phyloP scores from a whole-genome alignment of 83 land plant species.

The Picea abies region DNA sequence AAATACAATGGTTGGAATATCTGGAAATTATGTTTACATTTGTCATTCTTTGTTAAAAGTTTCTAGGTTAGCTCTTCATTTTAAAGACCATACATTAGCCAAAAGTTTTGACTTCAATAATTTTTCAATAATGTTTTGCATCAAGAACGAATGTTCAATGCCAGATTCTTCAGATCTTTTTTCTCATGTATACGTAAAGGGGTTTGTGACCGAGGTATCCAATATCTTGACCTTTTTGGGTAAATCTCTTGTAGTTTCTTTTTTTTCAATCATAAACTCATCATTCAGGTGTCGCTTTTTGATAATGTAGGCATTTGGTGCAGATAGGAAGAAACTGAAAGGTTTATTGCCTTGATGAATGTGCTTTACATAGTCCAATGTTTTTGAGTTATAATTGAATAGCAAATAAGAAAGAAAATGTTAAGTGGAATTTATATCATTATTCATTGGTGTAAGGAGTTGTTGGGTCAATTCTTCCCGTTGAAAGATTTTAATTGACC shows the following conservation, averaged over 20 bases:
- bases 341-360: constrained; percentile 56
- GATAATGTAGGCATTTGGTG: constrained; percentile 56
- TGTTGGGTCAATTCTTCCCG: not conserved
- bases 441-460: not conserved
- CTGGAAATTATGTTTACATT: no score
- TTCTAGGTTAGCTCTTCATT: no score
- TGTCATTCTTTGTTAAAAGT: no score
- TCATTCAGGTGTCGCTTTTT: not conserved
- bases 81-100: no score
- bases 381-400: not conserved
- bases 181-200: constrained; percentile 78
- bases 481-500: no score
- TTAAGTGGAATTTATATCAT: not conserved
- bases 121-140: constrained; percentile 6
- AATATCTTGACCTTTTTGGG: not conserved
- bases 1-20: no score
- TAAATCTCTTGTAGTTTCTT: not conserved
- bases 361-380: not conserved
- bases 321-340: constrained; percentile 64
- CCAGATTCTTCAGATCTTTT: constrained; percentile 89
- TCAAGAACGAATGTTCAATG: constrained; percentile 78
- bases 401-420: not conserved
- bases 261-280: not conserved
- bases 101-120: not conserved
- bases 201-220: constrained; percentile 69